Base-by-base conservation (phyloP, 176 grass and related monocot species). In the Aegilops speltoides region DNA sequence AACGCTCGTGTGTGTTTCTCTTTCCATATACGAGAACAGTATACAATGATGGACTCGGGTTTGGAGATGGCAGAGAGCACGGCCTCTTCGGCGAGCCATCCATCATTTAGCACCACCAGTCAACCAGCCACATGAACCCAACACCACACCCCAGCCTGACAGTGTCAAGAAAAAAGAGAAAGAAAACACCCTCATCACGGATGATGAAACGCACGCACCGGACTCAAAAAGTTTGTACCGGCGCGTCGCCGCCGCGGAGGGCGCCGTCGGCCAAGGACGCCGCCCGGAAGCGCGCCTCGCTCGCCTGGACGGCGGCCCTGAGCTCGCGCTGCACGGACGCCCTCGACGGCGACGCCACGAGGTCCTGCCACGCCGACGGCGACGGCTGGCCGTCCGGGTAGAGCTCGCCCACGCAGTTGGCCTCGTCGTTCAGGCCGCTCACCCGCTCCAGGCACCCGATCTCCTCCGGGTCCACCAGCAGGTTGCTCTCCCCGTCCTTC, bases 381-480 rank as follows among this genome's bases (percentile, higher is more conserved):
- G 87, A 85, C 10, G 46, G 46, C 46, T 56, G 15, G 16, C 87
- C 85, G 5, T 90, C 82, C 1, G 68, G 83, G 60, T 93, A 95
- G 6, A 98, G 87, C 61, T 98, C 93, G 43, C 89, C 82, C 77
- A 95, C 74, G 8, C 87, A 92, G 83, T 88, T 79, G 37, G 95
- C 95, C 14, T 93, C 85, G 34, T 93, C 93, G 15, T 95, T 92
- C 59, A 95, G 40, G 60, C 68, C 46, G 20, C 77, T 68, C 29
- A 95, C 85, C 25, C 84, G 90, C 50, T 98, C 91, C 65, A 98
- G 65, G 79, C 87, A 90, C 29, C 79, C 34, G 33, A 98, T 95
- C 83, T 93, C 89, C n/a, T 79, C 64, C 1, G 83, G 80, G 32
- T 98, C 93, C 76, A 98, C 93, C 32, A 95, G 83, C 32, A 98